A percentile compares a stretch with the other conserved stretches of the same genome.
phyloP scores from a whole-genome alignment of 768 basidiomycete species.

The Coprinellus micaceus region DNA sequence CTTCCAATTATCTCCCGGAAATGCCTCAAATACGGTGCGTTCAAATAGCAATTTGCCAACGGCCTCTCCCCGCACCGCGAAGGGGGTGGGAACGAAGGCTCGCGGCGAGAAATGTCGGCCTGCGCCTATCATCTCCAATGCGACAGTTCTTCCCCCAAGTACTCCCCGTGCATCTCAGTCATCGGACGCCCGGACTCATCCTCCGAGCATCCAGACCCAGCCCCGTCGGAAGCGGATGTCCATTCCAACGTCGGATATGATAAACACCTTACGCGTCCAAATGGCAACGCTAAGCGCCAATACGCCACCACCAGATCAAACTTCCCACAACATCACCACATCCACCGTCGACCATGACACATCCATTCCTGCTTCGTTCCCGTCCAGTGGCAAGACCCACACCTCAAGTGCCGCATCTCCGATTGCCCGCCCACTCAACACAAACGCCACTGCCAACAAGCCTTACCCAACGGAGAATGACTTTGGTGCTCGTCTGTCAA shows the following conservation, averaged over 20 bases:
- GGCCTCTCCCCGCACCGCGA: too few relatives aligned
- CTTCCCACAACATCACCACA: neutral
- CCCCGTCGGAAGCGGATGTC: neutral
- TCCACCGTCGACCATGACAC: neutral
- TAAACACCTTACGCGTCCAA: constrained; percentile 7
- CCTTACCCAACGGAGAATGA: neutral
- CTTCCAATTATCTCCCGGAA: too few relatives aligned
- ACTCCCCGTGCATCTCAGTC: too few relatives aligned
- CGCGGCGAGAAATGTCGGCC: neutral
- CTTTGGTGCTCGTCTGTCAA: neutral
- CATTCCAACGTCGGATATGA: constrained; percentile 10
- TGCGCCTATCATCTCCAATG: neutral
- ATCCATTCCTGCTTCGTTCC: neutral
- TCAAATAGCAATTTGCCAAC: too few relatives aligned
- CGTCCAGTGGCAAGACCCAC: neutral
- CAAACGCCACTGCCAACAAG: too few relatives aligned
- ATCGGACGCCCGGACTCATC: too few relatives aligned
- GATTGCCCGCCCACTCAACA: too few relatives aligned
- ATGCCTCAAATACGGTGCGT: too few relatives aligned
- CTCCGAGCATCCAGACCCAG: neutral
- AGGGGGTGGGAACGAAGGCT: too few relatives aligned
- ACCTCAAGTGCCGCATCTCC: neutral
- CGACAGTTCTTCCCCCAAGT: neutral
- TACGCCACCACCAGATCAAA: neutral
- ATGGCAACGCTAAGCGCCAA: neutral